Evolutionary conservation across 257 asterid genomes (phyloP).

Genomic region (Echium plantagineum): DNA sequence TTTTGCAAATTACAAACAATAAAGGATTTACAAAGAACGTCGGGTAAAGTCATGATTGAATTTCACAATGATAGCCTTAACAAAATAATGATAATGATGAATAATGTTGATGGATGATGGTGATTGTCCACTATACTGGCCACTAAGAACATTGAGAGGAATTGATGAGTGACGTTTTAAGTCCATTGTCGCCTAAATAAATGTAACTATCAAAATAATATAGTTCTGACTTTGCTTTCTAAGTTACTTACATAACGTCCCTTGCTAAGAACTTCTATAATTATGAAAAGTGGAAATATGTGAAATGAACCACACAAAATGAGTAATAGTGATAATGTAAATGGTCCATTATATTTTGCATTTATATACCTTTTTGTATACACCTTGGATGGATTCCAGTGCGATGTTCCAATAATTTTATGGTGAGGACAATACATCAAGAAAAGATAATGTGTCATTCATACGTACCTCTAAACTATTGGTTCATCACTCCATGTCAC

Average conservation of each 20-base stretch:
- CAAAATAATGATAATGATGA: too few relatives aligned
- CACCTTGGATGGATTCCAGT: neutral
- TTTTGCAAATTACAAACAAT: too few relatives aligned
- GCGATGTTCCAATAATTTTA: neutral
- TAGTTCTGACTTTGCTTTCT: neutral
- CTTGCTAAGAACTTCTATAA: neutral
- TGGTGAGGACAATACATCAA: neutral
- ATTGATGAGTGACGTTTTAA: too few relatives aligned
- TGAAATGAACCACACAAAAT: neutral
- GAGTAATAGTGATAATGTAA: neutral
- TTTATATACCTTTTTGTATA: neutral
- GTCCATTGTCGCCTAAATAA: neutral
- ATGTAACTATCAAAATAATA: neutral
- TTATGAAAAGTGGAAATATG: neutral
- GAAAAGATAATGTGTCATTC: neutral
- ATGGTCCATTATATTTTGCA: neutral
- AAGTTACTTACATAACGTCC: neutral
- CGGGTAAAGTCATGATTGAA: too few relatives aligned
- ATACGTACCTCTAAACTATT: neutral
- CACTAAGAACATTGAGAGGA: too few relatives aligned
- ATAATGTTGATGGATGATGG: too few relatives aligned
- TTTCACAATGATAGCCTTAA: too few relatives aligned
- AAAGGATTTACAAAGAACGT: too few relatives aligned
- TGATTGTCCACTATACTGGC: too few relatives aligned
- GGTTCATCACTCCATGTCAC: neutral